Conservation (phyloP, 257 asterid species). For the Primulina huaijiensis region DNA sequence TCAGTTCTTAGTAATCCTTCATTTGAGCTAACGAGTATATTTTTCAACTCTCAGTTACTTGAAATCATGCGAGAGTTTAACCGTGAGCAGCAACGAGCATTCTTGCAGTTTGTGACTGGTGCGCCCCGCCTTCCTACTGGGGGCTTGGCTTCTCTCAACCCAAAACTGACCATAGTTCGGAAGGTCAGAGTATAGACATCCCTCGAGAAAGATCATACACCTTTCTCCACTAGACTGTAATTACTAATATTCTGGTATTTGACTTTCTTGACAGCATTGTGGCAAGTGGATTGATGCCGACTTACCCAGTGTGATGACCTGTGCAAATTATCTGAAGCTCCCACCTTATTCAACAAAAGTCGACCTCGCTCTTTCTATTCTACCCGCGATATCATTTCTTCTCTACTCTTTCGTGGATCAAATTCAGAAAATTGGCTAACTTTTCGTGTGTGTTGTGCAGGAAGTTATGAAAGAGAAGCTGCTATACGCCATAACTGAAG, state of each 20-base stretch:
- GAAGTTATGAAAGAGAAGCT: slow-evolving; percentile 81
- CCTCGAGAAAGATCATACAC: background rate
- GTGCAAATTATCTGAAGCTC: slow-evolving; percentile 89
- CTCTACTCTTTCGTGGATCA: background rate
- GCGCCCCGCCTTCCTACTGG: slow-evolving; percentile 94
- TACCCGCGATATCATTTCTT: background rate
- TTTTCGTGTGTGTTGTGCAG: slow-evolving; percentile 38
- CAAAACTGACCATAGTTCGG: slow-evolving; percentile 86
- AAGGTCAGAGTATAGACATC: slow-evolving; percentile 45
- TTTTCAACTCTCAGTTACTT: slow-evolving; percentile 48
- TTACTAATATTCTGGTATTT: background rate
- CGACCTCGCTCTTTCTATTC: slow-evolving; percentile 1
- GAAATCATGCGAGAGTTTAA: slow-evolving; percentile 81
- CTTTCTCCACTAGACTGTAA: background rate
- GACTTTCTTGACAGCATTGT: slow-evolving; percentile 55
- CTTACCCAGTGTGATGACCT: slow-evolving; percentile 96
- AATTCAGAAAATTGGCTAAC: background rate
- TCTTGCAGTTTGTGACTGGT: slow-evolving; percentile 94
- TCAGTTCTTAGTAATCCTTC: background rate
- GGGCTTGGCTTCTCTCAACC: slow-evolving; percentile 90
- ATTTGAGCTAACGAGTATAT: slow-evolving; percentile 1
- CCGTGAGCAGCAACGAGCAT: slow-evolving; percentile 71
- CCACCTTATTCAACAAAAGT: slow-evolving; percentile 95
- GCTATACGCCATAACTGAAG: slow-evolving; percentile 79
- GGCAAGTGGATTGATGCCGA: slow-evolving; percentile 56